These are phyloP conservation scores for Cyphellophora attinorum DNA, from an alignment of 2,329 filamentous ascomycete species.

Conservation along the genomic window DNA sequence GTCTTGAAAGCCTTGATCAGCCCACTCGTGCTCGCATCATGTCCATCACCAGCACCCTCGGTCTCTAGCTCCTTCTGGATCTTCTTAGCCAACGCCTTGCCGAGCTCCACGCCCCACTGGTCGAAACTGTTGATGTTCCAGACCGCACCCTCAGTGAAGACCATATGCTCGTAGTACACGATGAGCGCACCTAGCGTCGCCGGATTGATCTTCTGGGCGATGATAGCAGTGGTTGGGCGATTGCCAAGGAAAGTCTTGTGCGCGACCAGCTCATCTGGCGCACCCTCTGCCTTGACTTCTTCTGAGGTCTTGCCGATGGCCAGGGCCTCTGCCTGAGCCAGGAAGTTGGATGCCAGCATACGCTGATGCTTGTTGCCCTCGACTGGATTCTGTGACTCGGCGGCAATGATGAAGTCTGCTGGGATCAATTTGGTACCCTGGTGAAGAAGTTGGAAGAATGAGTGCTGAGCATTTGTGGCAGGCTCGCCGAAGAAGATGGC, in stretches of 20 bases:
- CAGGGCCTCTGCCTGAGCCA: conserved; percentile 39
- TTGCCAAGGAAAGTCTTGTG: conserved; percentile 99
- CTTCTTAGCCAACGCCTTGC: conserved; percentile 92
- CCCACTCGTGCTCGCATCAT: conserved; percentile 81
- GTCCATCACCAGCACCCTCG: conserved; percentile 57
- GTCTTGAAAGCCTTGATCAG: conserved; percentile 90
- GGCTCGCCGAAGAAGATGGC: conserved; percentile 96
- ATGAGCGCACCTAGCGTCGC: conserved; percentile 89
- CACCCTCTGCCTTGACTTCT: conserved; percentile 38
- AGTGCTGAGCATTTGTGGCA: conserved; percentile 98
- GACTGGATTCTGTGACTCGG: conserved; percentile 93
- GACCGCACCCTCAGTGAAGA: conserved; percentile 92
- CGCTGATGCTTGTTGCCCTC: conserved; percentile 86
- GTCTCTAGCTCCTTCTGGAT: conserved; percentile 74
- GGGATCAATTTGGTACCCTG: conserved; percentile 99
- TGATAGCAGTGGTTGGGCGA: conserved; percentile 88
- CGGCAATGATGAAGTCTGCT: conserved; percentile 93
- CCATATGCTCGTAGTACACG: conserved; percentile 97
- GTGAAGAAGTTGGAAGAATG: conserved; percentile 98
- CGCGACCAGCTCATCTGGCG: conserved; percentile 55
- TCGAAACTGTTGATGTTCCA: conserved; percentile 99
- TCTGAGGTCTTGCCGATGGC: conserved; percentile 45
- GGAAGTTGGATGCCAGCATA: conserved; percentile 43
- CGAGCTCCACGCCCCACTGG: conserved; percentile 98
- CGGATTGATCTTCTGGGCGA: conserved; percentile 88